Conservation (phyloP, 441 rosid species). For the Arabidopsis hybrid region DNA sequence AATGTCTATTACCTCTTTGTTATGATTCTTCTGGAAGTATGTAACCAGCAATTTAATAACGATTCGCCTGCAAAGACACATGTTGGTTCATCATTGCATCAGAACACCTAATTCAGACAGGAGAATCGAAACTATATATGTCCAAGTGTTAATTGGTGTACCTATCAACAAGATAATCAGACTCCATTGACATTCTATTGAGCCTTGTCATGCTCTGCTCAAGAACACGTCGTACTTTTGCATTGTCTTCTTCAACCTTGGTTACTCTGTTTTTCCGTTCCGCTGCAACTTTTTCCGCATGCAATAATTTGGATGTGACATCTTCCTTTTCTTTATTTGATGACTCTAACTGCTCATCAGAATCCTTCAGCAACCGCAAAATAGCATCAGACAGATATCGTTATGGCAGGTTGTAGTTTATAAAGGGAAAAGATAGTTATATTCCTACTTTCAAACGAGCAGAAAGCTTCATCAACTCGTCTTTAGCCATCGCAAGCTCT, state of each 20-base stretch:
- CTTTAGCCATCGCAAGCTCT: conserved; percentile 79
- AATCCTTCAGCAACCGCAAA: conserved; percentile 49
- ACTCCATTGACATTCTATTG: conserved; percentile 92
- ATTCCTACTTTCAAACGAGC: conserved; percentile 65
- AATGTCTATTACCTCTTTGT: conserved; percentile 77
- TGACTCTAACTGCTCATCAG: conserved; percentile 58
- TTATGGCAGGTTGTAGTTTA: neutral
- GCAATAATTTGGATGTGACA: conserved; percentile 60
- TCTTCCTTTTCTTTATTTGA: conserved; percentile 78
- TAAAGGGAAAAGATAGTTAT: conserved; percentile 27
- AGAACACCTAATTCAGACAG: neutral
- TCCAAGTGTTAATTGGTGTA: conserved; percentile 15
- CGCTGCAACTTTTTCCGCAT: conserved; percentile 59
- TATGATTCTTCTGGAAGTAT: conserved; percentile 89
- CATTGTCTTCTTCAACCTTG: conserved; percentile 90
- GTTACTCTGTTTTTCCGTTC: conserved; percentile 74
- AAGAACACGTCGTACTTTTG: conserved; percentile 78
- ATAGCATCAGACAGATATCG: neutral
- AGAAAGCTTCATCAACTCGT: conserved; percentile 69
- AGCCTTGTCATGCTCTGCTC: conserved; percentile 97
- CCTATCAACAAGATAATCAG: conserved; percentile 96
- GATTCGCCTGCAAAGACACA: conserved; percentile 68
- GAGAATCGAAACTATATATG: neutral
- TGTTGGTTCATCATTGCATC: neutral
- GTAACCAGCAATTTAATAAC: conserved; percentile 92